phyloP scores from a whole-genome alignment of 495 filamentous ascomycete genomes.

The Aspergillus sclerotioniger region DNA sequence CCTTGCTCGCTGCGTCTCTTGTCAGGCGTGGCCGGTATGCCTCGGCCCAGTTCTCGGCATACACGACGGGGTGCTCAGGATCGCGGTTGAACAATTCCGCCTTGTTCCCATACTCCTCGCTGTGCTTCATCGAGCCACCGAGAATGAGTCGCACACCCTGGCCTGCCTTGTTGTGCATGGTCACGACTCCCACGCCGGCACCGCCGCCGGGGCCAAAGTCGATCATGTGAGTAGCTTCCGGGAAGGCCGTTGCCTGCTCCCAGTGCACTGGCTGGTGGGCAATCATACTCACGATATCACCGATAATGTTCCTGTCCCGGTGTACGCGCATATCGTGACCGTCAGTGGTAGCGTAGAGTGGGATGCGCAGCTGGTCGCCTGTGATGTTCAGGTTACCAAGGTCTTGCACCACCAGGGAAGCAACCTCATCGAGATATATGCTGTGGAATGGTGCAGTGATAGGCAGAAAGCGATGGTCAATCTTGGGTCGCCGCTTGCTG shows the following conservation, averaged over 20 bases:
- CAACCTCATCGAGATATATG: not conserved
- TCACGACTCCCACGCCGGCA: not conserved
- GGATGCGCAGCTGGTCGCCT: not conserved
- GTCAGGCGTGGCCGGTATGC: not conserved
- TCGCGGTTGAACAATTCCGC: not conserved
- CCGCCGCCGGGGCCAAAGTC: not conserved
- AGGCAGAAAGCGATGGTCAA: constrained; percentile 4
- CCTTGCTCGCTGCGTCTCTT: not conserved
- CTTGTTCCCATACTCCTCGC: not conserved
- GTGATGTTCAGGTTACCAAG: not conserved
- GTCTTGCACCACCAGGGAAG: not conserved
- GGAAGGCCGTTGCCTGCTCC: not conserved
- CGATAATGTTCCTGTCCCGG: not conserved
- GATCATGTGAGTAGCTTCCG: not conserved
- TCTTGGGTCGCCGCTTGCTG: not conserved
- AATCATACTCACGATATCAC: not conserved
- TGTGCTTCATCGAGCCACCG: not conserved
- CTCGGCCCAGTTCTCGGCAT: not conserved
- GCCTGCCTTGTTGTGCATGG: not conserved
- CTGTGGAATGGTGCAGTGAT: constrained; percentile 7
- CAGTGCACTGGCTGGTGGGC: constrained; percentile 6
- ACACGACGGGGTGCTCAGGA: not conserved
- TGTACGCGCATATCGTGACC: not conserved
- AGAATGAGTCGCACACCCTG: not conserved
- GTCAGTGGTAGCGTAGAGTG: not conserved